Evolutionary conservation across 139 green algal genomes (phyloP), one percentile per base, ranked within the genome.

Genomic region (Helicosporidium sp.): DNA sequence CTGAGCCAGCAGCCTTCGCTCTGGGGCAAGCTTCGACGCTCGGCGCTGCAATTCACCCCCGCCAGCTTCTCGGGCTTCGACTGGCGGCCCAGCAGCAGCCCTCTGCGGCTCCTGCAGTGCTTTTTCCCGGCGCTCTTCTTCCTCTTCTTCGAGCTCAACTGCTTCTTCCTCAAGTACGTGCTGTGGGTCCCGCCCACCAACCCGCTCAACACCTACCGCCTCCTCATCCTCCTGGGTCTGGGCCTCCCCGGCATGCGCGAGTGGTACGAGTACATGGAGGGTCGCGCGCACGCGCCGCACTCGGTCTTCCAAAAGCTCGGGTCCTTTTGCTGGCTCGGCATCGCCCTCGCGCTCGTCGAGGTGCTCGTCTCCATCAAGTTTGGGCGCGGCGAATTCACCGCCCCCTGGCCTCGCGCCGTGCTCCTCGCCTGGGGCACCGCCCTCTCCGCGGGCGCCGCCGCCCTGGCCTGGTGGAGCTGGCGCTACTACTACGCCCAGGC

Each of bases 161-260:
- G 72, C n/a, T 94, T 94, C 64, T 94, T 94, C 61, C 65, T 94
- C n/a, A 94, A 94, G 65, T 80, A 66, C 46, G 48, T 78, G 17
- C 71, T 94, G 23, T 93, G 80, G 84, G 52, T 94, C 4, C 83
- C 83, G 10, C 80, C 83, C 39, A 51, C 51, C 43, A 77, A 92
- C 70, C 63, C 69, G 3, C 59, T 90, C 39, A 91, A 90, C 63
- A 84, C 74, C 4, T 68, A 69, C 52, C 64, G 76, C 36, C 74
- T 85, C 23, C 8, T 48, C 23, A 49, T 90, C 26, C 62, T 76
- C 46, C 76, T 72, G 26, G 22, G 68, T 7, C 46, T 80, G 35
- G 66, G 55, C 2, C 61, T 83, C 23, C 70, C 78, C 6, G 75
- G 66, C 6, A 63, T 75, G 22, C 63, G 66, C 35, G 67, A 93